Conservation (phyloP, 768 basidiomycete genomes). For the Kwoniella sp. region DNA sequence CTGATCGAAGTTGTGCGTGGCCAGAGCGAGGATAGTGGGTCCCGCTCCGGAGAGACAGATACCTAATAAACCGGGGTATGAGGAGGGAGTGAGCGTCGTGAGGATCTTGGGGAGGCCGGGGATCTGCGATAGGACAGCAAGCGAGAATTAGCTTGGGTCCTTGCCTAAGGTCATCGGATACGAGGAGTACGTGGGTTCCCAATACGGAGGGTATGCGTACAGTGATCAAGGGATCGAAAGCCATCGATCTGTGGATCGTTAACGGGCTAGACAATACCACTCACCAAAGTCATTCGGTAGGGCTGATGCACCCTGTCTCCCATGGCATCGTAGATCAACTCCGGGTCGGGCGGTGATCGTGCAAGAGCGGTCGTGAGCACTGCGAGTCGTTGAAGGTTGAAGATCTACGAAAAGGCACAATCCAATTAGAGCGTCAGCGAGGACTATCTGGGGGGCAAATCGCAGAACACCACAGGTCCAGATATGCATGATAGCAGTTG, state of each 20-base stretch:
- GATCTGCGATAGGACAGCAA: constrained; percentile 71
- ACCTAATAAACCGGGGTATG: constrained; percentile 92
- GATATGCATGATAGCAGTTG: no score
- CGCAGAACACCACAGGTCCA: no score
- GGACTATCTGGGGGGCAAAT: no score
- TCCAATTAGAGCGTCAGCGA: background rate
- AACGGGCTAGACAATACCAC: no score
- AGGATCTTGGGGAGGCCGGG: constrained; percentile 94
- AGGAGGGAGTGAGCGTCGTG: constrained; percentile 77
- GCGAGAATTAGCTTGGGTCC: background rate
- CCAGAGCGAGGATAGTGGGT: constrained; percentile 93
- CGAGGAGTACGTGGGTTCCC: no score
- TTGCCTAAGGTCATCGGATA: no score
- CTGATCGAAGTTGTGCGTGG: constrained; percentile 75
- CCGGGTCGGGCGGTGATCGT: constrained; percentile 86
- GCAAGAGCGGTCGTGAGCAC: constrained; percentile 93
- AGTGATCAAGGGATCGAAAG: no score
- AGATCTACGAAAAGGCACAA: constrained; percentile 68
- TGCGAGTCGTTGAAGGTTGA: constrained; percentile 93
- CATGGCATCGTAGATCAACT: constrained; percentile 99
- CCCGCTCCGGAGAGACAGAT: constrained; percentile 98
- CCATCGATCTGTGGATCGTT: no score
- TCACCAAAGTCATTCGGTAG: constrained; percentile 80
- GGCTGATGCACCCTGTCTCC: constrained; percentile 98
- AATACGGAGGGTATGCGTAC: no score